These are phyloP conservation scores for Nannochloropsis granulata DNA, from an alignment of 108 stramenopile species.

Conservation along the genomic window DNA sequence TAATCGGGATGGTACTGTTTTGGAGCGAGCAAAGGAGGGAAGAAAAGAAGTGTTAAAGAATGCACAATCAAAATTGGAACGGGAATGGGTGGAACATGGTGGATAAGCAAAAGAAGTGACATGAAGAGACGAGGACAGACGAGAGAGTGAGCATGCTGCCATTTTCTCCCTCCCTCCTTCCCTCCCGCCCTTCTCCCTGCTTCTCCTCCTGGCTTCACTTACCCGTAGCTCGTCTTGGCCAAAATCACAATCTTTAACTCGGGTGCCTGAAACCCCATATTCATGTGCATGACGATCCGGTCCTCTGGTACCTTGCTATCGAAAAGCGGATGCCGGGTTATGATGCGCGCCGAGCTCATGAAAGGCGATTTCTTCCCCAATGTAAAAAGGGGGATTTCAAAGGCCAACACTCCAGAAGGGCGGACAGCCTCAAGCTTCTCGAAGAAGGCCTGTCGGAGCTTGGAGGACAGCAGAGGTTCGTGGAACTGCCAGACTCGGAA, in stretches of 20 bases:
- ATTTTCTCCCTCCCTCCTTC: too few species aligned
- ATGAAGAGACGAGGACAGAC: too few species aligned
- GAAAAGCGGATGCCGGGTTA: background rate
- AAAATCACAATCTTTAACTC: background rate
- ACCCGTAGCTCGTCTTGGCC: background rate
- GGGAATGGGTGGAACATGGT: too few species aligned
- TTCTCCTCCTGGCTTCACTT: background rate
- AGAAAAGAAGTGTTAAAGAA: background rate
- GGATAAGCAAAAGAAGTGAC: too few species aligned
- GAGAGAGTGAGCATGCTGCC: too few species aligned
- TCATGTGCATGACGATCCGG: background rate
- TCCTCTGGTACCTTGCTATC: background rate
- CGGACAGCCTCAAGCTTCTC: background rate
- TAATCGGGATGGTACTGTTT: background rate
- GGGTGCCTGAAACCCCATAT: background rate
- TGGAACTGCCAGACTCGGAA: background rate
- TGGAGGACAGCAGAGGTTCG: background rate
- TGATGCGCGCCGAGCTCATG: background rate
- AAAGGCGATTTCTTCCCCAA: background rate
- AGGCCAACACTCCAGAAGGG: background rate
- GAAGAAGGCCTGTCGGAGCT: background rate
- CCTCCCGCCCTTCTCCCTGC: background rate
- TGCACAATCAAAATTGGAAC: too few species aligned
- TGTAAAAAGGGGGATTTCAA: background rate
- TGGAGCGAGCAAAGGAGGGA: background rate